Evolutionary conservation across 2,329 filamentous ascomycete genomes (phyloP), one percentile per base, ranked within the genome.

Genomic region (Venturiaceae sp.): DNA sequence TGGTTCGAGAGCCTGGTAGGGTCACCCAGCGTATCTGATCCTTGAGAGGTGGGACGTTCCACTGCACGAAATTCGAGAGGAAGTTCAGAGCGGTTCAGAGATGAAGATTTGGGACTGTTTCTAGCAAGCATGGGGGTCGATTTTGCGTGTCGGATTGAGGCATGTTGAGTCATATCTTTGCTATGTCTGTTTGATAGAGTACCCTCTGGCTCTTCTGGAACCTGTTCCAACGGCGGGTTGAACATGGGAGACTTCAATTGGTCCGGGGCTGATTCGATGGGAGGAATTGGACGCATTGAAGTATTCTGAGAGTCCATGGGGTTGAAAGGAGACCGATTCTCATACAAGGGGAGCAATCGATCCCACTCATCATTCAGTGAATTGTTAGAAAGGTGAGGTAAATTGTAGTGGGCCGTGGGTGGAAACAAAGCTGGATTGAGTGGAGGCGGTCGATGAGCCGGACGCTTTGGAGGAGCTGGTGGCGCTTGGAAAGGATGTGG

Each of bases 201-300:
- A 8, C 58, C 58, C 30, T 59, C 58, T 14, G 58, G 58, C 50
- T 59, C 58, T 50, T 59, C 58, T 28, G 53, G 58, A 19, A 59
- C 58, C 30, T 59, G 50, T 21, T 59, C 58, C 3, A 59, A 21
- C n/a, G 58, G 58, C 19, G 37, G 53, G 57, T 30, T 1, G 53
- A 59, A 59, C 14, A 53, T 46, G 19, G 58, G 58, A 11, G 58
- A 23, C 26, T 39, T 41, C 19, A 58, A 8, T 5, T 53, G 44
- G 8, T 58, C 46, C 3, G 33, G 21, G 19, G 16, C 13, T 2
- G n/a, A 21, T 16, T 58, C 46, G 3, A 33, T 14, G 3, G 16
- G 23, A 30, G 34, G 6, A 19, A 28, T n/a, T 19, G 34, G 21
- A 21, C 23, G 54, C 14, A 30, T 56, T 11, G 30, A 21, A 5